phyloP scores from a whole-genome alignment of 2,329 filamentous ascomycete species.

The Cladobotryum mycophilum region DNA sequence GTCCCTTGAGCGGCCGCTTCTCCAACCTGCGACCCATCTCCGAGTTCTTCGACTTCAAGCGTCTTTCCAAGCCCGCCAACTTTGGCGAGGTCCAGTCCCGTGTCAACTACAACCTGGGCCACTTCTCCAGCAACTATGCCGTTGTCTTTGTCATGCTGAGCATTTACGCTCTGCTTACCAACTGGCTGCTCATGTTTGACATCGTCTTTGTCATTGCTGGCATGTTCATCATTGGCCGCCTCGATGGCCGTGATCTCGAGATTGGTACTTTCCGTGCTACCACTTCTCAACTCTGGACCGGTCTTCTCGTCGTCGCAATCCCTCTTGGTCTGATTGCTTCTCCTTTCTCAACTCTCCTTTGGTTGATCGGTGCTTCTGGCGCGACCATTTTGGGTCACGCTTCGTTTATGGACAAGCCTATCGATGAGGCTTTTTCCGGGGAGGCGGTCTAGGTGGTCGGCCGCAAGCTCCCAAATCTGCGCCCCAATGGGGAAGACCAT shows the following conservation, averaged over 20 bases:
- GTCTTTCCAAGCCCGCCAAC: constrained; percentile 86
- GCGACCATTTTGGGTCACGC: constrained; percentile 94
- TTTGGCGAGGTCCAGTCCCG: constrained; percentile 85
- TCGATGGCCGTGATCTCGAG: constrained; percentile 82
- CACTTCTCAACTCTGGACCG: constrained; percentile 90
- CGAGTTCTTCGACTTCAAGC: constrained; percentile 96
- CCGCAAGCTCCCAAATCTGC: constrained; percentile 94
- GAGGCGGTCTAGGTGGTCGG: constrained; percentile 99
- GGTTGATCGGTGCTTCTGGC: constrained; percentile 92
- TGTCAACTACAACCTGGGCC: constrained; percentile 92
- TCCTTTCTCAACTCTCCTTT: constrained; percentile 78
- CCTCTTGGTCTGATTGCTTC: constrained; percentile 81
- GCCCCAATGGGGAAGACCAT: constrained; percentile 99
- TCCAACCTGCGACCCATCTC: constrained; percentile 84
- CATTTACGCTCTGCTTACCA: constrained; percentile 91
- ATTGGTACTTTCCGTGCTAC: constrained; percentile 77
- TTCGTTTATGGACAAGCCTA: constrained; percentile 93
- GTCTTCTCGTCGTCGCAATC: constrained; percentile 73
- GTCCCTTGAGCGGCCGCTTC: constrained; percentile 75
- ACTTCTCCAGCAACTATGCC: constrained; percentile 98
- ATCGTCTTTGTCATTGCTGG: constrained; percentile 81
- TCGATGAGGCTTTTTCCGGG: constrained; percentile 99
- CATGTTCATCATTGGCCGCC: constrained; percentile 86
- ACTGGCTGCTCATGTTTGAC: constrained; percentile 80
- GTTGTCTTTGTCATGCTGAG: constrained; percentile 90